phyloP scores from a whole-genome alignment of 805 yeast species.

The Metschnikowia dekortorum region DNA sequence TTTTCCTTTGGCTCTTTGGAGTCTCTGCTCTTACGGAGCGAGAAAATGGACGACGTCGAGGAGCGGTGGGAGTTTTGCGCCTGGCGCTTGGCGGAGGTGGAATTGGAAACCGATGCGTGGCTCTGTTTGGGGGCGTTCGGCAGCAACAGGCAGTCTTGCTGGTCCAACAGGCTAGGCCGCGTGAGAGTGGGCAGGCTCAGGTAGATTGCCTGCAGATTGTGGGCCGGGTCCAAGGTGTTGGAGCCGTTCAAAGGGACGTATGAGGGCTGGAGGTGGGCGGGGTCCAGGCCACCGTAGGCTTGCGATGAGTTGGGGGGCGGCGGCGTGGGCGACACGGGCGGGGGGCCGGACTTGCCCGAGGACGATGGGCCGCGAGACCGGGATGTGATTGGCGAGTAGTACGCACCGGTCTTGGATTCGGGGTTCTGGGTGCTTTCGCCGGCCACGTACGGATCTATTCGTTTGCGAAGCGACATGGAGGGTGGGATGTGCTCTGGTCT shows the following conservation, averaged over 20 bases:
- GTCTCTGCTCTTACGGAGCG: slow-evolving; percentile 27
- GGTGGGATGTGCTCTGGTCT: not conserved
- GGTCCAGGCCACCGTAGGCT: not conserved
- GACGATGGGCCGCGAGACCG: slow-evolving; percentile 3
- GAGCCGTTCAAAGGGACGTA: not conserved
- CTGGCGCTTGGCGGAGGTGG: not conserved
- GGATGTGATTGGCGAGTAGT: slow-evolving; percentile 13
- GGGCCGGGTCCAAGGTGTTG: slow-evolving; percentile 14
- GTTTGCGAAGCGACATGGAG: slow-evolving; percentile 18
- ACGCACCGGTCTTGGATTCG: slow-evolving; percentile 5
- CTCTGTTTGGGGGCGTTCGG: not conserved
- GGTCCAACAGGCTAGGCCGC: not conserved
- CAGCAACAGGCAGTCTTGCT: not conserved
- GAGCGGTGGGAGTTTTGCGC: slow-evolving; percentile 18
- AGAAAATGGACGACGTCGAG: slow-evolving; percentile 35
- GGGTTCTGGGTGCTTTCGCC: slow-evolving; percentile 1
- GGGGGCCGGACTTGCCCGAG: slow-evolving; percentile 23
- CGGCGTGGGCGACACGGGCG: slow-evolving; percentile 19
- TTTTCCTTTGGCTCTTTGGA: slow-evolving; percentile 4
- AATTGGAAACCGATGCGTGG: not conserved
- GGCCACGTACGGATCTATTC: slow-evolving; percentile 20
- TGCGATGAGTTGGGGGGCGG: slow-evolving; percentile 19
- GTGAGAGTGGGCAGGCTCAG: slow-evolving; percentile 6
- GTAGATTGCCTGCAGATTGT: not conserved
- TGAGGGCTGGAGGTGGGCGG: slow-evolving; percentile 5